Evolutionary conservation across 352 stramenopile species (phyloP).

Genomic region (Globisporangium uncinulatum): DNA sequence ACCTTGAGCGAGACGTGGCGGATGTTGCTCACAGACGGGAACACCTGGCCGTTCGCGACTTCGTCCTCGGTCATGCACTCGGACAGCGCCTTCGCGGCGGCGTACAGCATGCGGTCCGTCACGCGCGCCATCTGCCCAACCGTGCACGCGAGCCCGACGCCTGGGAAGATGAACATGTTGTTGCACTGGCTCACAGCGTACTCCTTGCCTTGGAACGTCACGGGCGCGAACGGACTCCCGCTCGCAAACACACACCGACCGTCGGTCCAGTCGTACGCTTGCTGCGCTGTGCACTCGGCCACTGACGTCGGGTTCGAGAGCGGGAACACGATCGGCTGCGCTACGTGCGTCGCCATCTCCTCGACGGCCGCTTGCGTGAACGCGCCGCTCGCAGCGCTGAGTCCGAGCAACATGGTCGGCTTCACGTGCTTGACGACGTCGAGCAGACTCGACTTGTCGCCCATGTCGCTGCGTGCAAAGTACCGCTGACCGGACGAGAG

Average conservation of each 20-base stretch:
- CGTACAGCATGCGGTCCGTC: conserved; percentile 95
- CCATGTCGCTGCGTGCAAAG: conserved; percentile 62
- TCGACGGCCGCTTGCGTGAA: conserved; percentile 84
- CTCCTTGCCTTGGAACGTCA: conserved; percentile 81
- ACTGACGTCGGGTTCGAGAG: conserved; percentile 96
- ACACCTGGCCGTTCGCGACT: conserved; percentile 89
- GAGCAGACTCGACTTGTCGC: conserved; percentile 70
- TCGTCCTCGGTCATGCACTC: conserved; percentile 92
- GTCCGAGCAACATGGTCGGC: conserved; percentile 94
- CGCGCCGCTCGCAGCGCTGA: conserved; percentile 80
- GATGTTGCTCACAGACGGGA: conserved; percentile 92
- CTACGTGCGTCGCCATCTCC: conserved; percentile 86
- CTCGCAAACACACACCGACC: conserved; percentile 95
- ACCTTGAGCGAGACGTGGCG: conserved; percentile 91
- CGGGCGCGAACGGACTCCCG: conserved; percentile 93
- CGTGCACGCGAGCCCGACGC: conserved; percentile 90
- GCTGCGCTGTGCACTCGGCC: conserved; percentile 93
- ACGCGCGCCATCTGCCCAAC: conserved; percentile 73
- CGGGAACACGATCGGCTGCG: conserved; percentile 95
- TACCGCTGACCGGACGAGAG: conserved; percentile 79
- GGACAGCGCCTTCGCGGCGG: conserved; percentile 91
- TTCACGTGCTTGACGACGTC: conserved; percentile 84
- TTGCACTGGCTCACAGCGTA: conserved; percentile 89
- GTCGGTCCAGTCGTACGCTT: conserved; percentile 96
- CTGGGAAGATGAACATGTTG: conserved; percentile 99